Evolutionary conservation across 768 basidiomycete genomes (phyloP).

Genomic region (Chalciporus sphaerocephalus): DNA sequence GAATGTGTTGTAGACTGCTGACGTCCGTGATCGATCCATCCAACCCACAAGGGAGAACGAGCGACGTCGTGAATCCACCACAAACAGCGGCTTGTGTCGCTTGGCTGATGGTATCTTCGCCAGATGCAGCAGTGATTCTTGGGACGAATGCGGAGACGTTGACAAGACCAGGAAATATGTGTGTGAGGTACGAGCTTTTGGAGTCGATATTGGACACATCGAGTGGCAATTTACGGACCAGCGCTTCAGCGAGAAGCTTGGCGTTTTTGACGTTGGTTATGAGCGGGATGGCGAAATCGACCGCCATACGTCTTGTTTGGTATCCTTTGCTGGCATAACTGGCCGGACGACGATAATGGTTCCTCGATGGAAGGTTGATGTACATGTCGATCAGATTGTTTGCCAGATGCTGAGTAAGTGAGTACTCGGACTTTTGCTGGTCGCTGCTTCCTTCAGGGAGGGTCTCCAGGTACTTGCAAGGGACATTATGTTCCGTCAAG

Average conservation of each 20-base stretch:
- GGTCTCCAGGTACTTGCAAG: conserved; percentile 96
- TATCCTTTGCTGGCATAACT: conserved; percentile 98
- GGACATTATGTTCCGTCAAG: conserved; percentile 92
- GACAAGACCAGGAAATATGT: conserved; percentile 88
- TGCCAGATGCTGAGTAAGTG: conserved; percentile 91
- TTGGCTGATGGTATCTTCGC: conserved; percentile 51
- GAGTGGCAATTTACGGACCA: conserved; percentile 84
- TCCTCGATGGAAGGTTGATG: conserved; percentile 98
- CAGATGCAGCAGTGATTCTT: conserved; percentile 47
- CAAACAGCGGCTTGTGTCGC: conserved; percentile 80
- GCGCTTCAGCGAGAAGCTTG: conserved; percentile 90
- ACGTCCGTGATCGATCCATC: conserved; percentile 63
- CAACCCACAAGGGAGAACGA: conserved; percentile 72
- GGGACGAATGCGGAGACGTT: conserved; percentile 88
- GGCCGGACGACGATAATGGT: conserved; percentile 93
- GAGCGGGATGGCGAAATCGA: conserved; percentile 95
- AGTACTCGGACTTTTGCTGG: conserved; percentile 94
- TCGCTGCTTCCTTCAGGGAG: conserved; percentile 69
- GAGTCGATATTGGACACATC: conserved; percentile 88
- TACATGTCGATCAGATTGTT: conserved; percentile 99
- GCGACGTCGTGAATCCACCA: conserved; percentile 83
- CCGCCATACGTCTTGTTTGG: conserved; percentile 94
- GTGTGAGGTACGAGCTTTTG: conserved; percentile 89
- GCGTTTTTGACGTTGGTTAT: conserved; percentile 99
- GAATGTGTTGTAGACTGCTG: conserved; percentile 62